These are phyloP conservation scores for Senna tora DNA, from an alignment of 306 rosid species.

Conservation along the genomic window DNA sequence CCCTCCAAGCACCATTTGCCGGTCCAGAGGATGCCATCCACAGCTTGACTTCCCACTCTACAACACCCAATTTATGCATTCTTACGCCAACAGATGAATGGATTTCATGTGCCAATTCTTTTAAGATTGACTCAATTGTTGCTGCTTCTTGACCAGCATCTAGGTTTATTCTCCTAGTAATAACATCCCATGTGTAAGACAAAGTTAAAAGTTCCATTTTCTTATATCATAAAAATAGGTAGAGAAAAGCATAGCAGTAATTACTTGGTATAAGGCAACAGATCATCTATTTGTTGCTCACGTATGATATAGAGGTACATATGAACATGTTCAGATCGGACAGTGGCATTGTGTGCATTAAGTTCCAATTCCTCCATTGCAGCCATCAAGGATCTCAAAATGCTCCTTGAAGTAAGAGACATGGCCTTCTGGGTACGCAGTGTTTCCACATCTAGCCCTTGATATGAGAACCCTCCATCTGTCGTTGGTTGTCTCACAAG, in stretches of 20 bases:
- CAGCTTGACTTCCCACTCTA: constrained; percentile 97
- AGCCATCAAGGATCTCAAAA: constrained; percentile 83
- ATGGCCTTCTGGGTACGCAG: constrained; percentile 51
- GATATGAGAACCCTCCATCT: constrained; percentile 76
- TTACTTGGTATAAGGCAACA: constrained; percentile 83
- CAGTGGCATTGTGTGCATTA: constrained; percentile 78
- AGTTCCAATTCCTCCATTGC: constrained; percentile 99
- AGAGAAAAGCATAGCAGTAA: constrained; percentile 27
- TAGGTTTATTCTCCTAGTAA: constrained; percentile 68
- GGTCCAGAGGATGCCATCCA: constrained; percentile 77
- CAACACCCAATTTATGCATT: constrained; percentile 95
- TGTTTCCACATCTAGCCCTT: constrained; percentile 54
- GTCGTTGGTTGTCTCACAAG: constrained; percentile 88
- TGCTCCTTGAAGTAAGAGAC: constrained; percentile 86
- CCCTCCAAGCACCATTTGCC: constrained; percentile 94
- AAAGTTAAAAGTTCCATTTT: constrained; percentile 30
- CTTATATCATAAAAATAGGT: constrained; percentile 28
- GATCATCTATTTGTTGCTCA: constrained; percentile 78
- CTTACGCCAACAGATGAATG: constrained; percentile 87
- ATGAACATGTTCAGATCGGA: constrained; percentile 87
- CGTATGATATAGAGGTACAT: constrained; percentile 89
- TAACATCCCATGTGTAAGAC: constrained; percentile 46
- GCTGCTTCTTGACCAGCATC: constrained; percentile 64
- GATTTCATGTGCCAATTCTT: constrained; percentile 71
- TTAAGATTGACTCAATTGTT: constrained; percentile 64